Base-by-base conservation (phyloP, 441 rosid genomes). In the Adansonia gregorii region DNA sequence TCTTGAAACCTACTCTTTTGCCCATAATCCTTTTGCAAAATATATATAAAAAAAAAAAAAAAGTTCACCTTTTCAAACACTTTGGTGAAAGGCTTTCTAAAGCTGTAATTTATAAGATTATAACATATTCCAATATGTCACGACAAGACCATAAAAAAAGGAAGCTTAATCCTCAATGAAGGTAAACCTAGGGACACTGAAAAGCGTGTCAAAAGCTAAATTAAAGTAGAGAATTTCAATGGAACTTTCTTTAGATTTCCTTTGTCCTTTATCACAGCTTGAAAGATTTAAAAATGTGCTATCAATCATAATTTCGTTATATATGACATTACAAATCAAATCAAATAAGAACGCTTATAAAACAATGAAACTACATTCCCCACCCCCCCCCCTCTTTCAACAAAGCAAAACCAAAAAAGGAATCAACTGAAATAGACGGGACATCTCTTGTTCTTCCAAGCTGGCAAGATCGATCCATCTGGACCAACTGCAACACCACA, bases 401-500 rank as follows among this genome's bases (percentile, higher is more conserved):
- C 22, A 0, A 35, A 51, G 22, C 35, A 49, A 64, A 73, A 22
- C 70, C 76, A 61, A 76, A 75, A 52, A 15, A 41, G 2, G 27
- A 75, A 78, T 85, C 84, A 92, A 60, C 86, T 83, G 80, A 88
- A 94, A 83, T 87, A 93, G 19, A 92, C 89, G 2, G 92, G 89
- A 80, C 97, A 93, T 59, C 86, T 84, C 88, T 85, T 88, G 31
- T 87, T 79, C 78, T 73, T 85, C 3, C 72, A 84, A 74, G 39
- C 63, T 0, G 86, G 81, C 86, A 89, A 75, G 80, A 93, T 85
- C 49, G 43, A 55, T 0, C 98, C 98, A 46, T 93, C 88, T 0
- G 86, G 76, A 9, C 90, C 93, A 61, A 94, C 94, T 1, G 76
- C 67, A 4, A 88, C 86, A 1, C 82, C 55, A 70, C 98, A 92